Base-by-base conservation (phyloP, 805 yeast genomes). In the Peterozyma toletana region DNA sequence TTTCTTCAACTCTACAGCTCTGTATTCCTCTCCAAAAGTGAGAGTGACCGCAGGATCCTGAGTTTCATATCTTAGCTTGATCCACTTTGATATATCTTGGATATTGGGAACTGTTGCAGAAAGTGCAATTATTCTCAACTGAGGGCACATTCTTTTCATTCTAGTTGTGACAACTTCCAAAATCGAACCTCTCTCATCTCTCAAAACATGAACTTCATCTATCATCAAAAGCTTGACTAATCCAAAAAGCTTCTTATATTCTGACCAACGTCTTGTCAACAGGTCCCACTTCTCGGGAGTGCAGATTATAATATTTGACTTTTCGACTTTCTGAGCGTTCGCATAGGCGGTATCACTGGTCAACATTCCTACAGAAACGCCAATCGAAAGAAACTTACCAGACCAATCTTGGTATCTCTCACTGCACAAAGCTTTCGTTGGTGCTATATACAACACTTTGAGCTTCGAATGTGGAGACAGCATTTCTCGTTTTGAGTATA, bases 251-350 rank as follows among this genome's bases (percentile, higher is more conserved):
- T 56, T 62, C 27, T 52, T 51, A 48, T 60, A 67, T 49, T 75
- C 77, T 2, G 58, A 51, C 77, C 78, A 69, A 49, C 67, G 70
- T 49, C 82, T 60, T 0, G 83, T 75, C 44, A 77, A 58, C 37
- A 72, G 59, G 51, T 78, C 83, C 80, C 81, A 77, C 53, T 78
- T 78, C 53, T 78, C 83, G 3, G 83, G 83, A 1, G 83, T 78
- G 2, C 80, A 70, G 9, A 78, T 69, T 9, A 78, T 75, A 4
- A 78, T 64, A 44, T 73, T 72, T 2, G 78, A 67, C n/a, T 59
- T 66, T 53, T 66, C 66, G 3, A 71, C 75, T 35, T 57, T 62
- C 11, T 70, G 78, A 5, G 71, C 59, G 36, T 74, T 77, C 3
- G 62, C 44, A 16, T 58, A 60, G 9, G 69, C 60, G 10, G 81